Conservation (phyloP, 2,329 filamentous ascomycete species). For the Orbilia javanica region DNA sequence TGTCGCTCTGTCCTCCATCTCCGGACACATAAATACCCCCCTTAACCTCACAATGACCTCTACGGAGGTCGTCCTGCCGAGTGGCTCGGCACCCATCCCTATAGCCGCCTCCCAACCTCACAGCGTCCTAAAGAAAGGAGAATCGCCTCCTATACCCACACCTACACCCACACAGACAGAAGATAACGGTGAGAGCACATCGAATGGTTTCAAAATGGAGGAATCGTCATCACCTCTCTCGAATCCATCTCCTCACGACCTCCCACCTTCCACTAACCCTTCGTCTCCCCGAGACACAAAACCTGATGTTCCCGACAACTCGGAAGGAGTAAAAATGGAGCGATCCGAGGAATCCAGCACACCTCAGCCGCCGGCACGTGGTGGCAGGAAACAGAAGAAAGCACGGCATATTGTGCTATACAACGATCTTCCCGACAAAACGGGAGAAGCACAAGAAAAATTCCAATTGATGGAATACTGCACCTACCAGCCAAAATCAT, state of each 20-base stretch:
- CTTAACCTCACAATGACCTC: slow-evolving; percentile 45
- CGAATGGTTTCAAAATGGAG: slow-evolving; percentile 37
- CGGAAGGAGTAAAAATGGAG: slow-evolving; percentile 33
- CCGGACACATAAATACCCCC: neutral
- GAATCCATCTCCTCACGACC: slow-evolving; percentile 37
- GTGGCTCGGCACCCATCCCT: slow-evolving; percentile 21
- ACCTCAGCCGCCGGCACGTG: slow-evolving; percentile 23
- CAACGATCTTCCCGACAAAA: slow-evolving; percentile 80
- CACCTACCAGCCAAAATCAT: slow-evolving; percentile 88
- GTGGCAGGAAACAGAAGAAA: slow-evolving; percentile 59
- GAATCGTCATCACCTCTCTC: slow-evolving; percentile 48
- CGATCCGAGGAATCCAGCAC: slow-evolving; percentile 23
- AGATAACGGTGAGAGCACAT: slow-evolving; percentile 7
- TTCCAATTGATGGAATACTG: slow-evolving; percentile 88
- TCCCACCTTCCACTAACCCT: slow-evolving; percentile 44
- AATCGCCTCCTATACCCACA: slow-evolving; percentile 2
- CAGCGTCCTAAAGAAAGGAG: slow-evolving; percentile 7
- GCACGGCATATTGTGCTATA: slow-evolving; percentile 69
- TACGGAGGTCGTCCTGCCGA: slow-evolving; percentile 42
- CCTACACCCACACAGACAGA: slow-evolving; percentile 10
- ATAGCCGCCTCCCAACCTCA: slow-evolving; percentile 17
- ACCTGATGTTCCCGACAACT: slow-evolving; percentile 28
- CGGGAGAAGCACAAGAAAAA: slow-evolving; percentile 77
- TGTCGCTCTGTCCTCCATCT: neutral
- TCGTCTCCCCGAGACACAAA: slow-evolving; percentile 52